Base-by-base conservation (phyloP, 1,284 basidiomycete species). In the Puccinia coronata region DNA sequence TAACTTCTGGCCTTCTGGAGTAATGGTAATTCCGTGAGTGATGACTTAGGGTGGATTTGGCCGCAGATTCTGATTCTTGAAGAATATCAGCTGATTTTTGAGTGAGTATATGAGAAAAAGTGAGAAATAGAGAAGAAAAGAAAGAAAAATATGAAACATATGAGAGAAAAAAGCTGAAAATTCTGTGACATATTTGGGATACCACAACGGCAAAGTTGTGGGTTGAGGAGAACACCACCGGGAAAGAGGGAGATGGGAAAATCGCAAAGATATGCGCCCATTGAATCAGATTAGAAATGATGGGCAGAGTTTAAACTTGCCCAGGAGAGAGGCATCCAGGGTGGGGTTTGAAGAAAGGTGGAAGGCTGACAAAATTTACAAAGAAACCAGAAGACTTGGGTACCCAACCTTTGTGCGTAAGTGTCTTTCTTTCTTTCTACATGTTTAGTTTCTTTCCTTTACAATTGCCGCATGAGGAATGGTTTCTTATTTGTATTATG, bases 381-480 rank as follows among this genome's bases (percentile, higher is more conserved):
- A 78, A 36, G 47, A 78, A 59, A 43, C 39, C 23, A 53, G 39
- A 14, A 34, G 25, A 28, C 34, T 55, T 8, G 76, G 76, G 47
- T 57, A 69, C 36, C 76, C 76, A 2, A 63, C 76, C n/a, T 78
- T 69, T 23, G 51, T 78, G 34, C 76, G 76, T 78, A 28, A 69
- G 76, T 78, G 12, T 39, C 5, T n/a, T n/a, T n/a, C 23, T 49
- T n/a, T 2, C 2, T 69, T 8, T 34, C 0, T 20, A 20, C 25
- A 14, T 9, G 43, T 55, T 20, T 25, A 2, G n/a, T n/a, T n/a
- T n/a, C n/a, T n/a, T n/a, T n/a, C n/a, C n/a, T n/a, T n/a, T n/a
- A 34, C 25, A 6, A 53, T 49, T 14, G n/a, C 11, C 2, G 36
- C 20, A 23, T 59, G 25, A 16, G 14, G 5, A 55, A 34, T 25